Conservation (phyloP, 768 basidiomycete species). For the Saitozyma sp. region DNA sequence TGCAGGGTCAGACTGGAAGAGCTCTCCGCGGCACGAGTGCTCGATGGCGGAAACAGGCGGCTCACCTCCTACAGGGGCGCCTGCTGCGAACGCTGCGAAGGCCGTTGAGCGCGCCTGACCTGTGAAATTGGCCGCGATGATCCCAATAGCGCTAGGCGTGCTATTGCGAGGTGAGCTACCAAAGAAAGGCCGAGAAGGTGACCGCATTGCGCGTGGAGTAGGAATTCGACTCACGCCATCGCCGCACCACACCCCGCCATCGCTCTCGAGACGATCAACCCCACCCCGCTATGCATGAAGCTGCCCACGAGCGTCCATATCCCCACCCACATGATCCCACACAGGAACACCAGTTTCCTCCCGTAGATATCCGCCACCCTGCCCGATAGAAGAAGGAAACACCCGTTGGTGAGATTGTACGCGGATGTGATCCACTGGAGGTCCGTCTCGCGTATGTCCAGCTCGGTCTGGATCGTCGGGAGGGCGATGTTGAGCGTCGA, state of each 20-base stretch:
- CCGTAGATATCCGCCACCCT: slow-evolving; percentile 58
- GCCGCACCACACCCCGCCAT: slow-evolving; percentile 77
- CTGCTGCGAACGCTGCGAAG: slow-evolving; percentile 80
- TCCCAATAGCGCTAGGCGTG: slow-evolving; percentile 60
- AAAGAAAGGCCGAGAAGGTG: no score
- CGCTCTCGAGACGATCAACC: slow-evolving; percentile 70
- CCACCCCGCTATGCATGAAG: slow-evolving; percentile 56
- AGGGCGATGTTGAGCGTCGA: slow-evolving; percentile 37
- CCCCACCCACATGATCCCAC: slow-evolving; percentile 62
- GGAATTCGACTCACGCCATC: slow-evolving; percentile 55
- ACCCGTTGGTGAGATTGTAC: slow-evolving; percentile 49
- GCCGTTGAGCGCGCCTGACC: slow-evolving; percentile 69
- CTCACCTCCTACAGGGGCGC: slow-evolving; percentile 68
- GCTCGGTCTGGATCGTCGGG: slow-evolving; percentile 49
- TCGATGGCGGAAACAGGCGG: neutral
- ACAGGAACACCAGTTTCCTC: slow-evolving; percentile 66
- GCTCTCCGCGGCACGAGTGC: neutral
- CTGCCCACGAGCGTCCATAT: slow-evolving; percentile 60
- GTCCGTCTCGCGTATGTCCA: slow-evolving; percentile 39
- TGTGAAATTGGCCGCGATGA: slow-evolving; percentile 76
- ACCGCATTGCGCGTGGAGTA: neutral
- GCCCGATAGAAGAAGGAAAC: slow-evolving; percentile 38
- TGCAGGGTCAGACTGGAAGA: neutral
- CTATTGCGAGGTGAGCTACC: slow-evolving; percentile 8
- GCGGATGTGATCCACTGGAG: slow-evolving; percentile 52